Base-by-base conservation (phyloP, 345 rosid genomes). In the Rubroshorea leprosula region DNA sequence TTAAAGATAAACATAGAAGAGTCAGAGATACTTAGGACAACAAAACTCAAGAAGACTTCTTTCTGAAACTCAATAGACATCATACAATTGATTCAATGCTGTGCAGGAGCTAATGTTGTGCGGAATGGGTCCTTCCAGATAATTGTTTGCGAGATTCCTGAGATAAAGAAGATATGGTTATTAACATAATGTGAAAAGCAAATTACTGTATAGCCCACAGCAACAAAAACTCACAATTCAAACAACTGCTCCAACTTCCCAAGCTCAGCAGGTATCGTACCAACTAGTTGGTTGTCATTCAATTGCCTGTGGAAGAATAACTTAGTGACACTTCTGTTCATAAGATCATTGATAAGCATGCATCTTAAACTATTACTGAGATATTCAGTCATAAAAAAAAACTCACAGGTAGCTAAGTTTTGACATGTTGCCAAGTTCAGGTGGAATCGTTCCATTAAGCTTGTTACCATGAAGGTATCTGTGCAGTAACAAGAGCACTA, bases 401-500 rank as follows among this genome's bases (percentile, higher is more conserved):
- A 44, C 93, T 76, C 66, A 94, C 99, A 94, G 68, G 61, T 94
- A 94, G 73, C 99, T 94, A 57, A 94, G 92, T 38, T 71, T 87
- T 25, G 99, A 85, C 96, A 94, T 94, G 53, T 94, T 87, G 46
- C 99, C 99, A 46, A 94, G 90, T 73, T 94, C 99, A 4, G 99
- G 75, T n/a, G 99, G 99, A 57, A 94, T 80, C 27, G 78, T 72
- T 43, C 97, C 97, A 27, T 83, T 85, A 10, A 94, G 89, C 65
- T 77, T 87, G 69, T 94, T 94, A 15, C 97, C 96, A 70, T 94
- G 95, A 23, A 94, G 95, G 57, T 94, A 90, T 67, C 99, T 93
- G 63, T 0, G 3, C 61, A 46, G 50, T 23, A 74, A 53, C 26
- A 27, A 24, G 14, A 35, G 2, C 11, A 38, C n/a, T n/a, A n/a